Evolutionary conservation across 108 stramenopile genomes (phyloP), one percentile per base, ranked within the genome.

Genomic region (Hondaea fermentalgiana): DNA sequence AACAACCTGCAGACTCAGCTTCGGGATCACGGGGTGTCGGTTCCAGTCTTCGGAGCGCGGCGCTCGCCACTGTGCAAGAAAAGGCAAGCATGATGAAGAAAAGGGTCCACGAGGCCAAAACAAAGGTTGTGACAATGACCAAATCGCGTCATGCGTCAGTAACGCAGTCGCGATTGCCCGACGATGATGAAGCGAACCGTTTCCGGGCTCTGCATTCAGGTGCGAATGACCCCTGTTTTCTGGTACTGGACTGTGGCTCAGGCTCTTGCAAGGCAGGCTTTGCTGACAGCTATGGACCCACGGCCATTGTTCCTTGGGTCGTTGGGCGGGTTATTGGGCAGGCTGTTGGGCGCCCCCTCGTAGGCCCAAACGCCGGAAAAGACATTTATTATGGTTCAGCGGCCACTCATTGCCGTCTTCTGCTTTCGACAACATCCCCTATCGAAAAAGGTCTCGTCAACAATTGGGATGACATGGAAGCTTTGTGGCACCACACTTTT

Each of bases 391-490:
- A 99, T 59, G 99, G 99, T 72, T 93, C 94, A 57, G 94, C 94
- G 90, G 94, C 94, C 49, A 93, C 94, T 91, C 91, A 92, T 88
- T 94, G 94, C 92, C 92, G 94, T 51, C 93, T 93, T 72, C 94
- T 94, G 89, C 95, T 99, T 87, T 98, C 98, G 87, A 95, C 99
- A 76, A 99, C 99, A 92, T 99, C 99, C 94, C 99, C 99, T 89
- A 99, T 99, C 89, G 98, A 99, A 95, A 93, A 94, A 93, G 94
- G 94, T 28, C 94, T 94, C 88, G 94, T 94, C 72, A 93, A 92
- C 90, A 94, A 94, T 91, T 94, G 94, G 94, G 94, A 94, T 72
- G 93, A 94, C 72, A 94, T 94, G 94, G 94, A 94, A 92, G 93
- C 93, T 90, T 93, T 94, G 57, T 94, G 94, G 94, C 94, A 94